Evolutionary conservation across 2,329 filamentous ascomycete genomes (phyloP), one percentile per base, ranked within the genome.

Genomic region (Colletotrichum brevisporum): DNA sequence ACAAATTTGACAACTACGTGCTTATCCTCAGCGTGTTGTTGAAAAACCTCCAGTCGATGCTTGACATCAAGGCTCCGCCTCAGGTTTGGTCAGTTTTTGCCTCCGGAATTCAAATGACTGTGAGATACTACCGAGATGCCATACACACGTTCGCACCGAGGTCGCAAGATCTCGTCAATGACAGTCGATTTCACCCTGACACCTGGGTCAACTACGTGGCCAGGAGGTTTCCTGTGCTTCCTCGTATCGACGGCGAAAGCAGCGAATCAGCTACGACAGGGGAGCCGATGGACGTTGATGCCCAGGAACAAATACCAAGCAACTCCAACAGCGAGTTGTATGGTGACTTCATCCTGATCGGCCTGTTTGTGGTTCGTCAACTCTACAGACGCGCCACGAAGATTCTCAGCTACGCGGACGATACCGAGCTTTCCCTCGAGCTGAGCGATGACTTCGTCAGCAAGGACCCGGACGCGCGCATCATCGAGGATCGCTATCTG

Each of bases 311-410:
- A n/a, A 16, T 21, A 12, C 8, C 8, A 6, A 41, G 41, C 4
- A 45, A 57, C 15, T 16, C 75, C 12, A 67, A 67, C 31, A 69
- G 74, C 4, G 76, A 81, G 56, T 61, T 79, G 10, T 75, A 75
- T 43, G 74, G 73, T 12, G 80, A 83, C 56, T 84, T 83, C 54
- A 71, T 84, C n/a, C 75, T 82, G 6, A 75, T 82, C 36, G 75
- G 78, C 18, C 72, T 85, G 2, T 79, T 79, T 18, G 69, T 83
- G 10, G 76, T 80, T 12, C 76, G 79, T 15, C 74, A 78, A 21
- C 76, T 87, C 3, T 86, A 86, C 71, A 78, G 79, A 8, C 78
- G 79, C 18, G 79, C 81, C 5, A 83, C 81, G 1, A 78, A 76
- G 45, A 59, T 71, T 6, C 71, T 77, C 26, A 66, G 58, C 21